Evolutionary conservation across 768 basidiomycete genomes (phyloP).

Genomic region (Chalciporus piperatus): DNA sequence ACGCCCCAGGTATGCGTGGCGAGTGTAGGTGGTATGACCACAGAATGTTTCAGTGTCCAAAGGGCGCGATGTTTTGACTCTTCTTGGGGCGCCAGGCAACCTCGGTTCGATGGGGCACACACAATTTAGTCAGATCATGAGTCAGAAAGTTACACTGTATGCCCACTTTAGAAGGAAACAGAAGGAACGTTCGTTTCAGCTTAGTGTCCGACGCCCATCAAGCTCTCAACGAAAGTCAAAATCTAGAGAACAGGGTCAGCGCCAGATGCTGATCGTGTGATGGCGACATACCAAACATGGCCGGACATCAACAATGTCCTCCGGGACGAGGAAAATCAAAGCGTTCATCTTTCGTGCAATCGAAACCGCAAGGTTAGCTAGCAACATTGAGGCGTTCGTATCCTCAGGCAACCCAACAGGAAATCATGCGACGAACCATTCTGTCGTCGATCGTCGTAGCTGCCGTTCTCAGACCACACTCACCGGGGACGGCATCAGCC

Average conservation of each 20-base stretch:
- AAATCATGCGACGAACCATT: conserved; percentile 61
- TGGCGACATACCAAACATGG: conserved; percentile 70
- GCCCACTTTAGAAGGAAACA: neutral
- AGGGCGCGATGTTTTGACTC: too few species aligned
- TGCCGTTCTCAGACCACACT: conserved; percentile 59
- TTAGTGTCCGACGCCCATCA: conserved; percentile 67
- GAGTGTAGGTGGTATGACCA: too few species aligned
- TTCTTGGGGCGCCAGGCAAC: too few species aligned
- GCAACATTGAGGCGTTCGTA: conserved; percentile 4
- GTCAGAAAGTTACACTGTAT: too few species aligned
- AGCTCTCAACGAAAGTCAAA: conserved; percentile 91
- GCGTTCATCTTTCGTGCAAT: conserved; percentile 98
- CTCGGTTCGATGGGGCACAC: too few species aligned
- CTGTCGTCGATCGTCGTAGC: conserved; percentile 85
- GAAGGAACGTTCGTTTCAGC: neutral
- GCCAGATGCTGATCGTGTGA: neutral
- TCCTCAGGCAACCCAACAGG: neutral
- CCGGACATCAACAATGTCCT: too few species aligned
- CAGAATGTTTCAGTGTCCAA: too few species aligned
- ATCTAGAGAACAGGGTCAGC: conserved; percentile 49
- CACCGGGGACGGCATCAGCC: conserved; percentile 63
- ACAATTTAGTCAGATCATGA: too few species aligned
- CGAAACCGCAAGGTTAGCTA: conserved; percentile 96
- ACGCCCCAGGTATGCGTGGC: too few species aligned
- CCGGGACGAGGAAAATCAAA: conserved; percentile 93